Base-by-base conservation (phyloP, 257 asterid species). In the Paraleonurus japonicus region DNA sequence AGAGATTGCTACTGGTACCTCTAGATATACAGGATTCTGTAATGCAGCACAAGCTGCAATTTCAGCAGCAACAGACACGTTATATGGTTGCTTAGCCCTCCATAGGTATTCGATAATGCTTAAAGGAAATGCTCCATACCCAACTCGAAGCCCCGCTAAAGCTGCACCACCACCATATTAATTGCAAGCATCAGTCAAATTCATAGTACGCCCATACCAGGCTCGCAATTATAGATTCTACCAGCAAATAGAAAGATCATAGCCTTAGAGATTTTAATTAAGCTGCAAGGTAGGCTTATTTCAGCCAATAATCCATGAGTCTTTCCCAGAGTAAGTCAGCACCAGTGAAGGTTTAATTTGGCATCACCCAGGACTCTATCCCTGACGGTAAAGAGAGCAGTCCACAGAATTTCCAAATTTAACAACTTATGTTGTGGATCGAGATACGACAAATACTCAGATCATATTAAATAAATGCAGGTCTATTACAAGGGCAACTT, bases 71-170 rank as follows among this genome's bases (percentile, higher is more conserved):
- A 87, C 99, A 20, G 99, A 95, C 76, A 92, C 97, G 37, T 95
- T 92, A 82, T 95, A 95, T 12, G 98, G 99, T 76, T 95, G 99
- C 78, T 95, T 95, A 59, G 99, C 98, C 79, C 98, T 84, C 99
- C 99, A 95, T 23, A 95, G 79, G 79, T 85, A 95, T 70, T 95
- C 87, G 57, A 95, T 95, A 22, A 92, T 86, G 88, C 97, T 95
- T 77, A 70, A 76, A 4, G 99, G 99, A 78, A 95, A 95, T 62
- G 97, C 95, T 72, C 98, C 99, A 61, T 95, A 95, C 61, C 99
- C 98, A 77, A 95, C 86, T 57, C 96, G 87, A 68, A 95, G 93
- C 41, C 98, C 99, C 5, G 99, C 98, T 83, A 95, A 82, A 68
- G 92, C 98, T 94, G 93, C 70, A 77, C 68, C 75, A 77, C 68